Base-by-base conservation (phyloP, 495 filamentous ascomycete genomes). In the Aeminium ludgeri region DNA sequence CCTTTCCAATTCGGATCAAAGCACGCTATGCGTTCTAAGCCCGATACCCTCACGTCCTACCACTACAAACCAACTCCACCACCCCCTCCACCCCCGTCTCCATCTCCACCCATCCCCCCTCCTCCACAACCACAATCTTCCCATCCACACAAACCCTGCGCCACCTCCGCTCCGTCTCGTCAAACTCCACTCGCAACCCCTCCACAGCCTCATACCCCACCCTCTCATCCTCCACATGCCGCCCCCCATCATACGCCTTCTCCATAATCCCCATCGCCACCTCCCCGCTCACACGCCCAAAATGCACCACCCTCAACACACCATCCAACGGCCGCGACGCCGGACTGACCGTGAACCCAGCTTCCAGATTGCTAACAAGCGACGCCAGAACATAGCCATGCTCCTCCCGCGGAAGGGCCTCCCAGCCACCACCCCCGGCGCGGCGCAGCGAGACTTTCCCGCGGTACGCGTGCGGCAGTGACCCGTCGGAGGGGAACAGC, bases 61-160 rank as follows among this genome's bases (percentile, higher is more conserved):
- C n/a, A n/a, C n/a, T 34, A 16, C 31, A 34, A 30, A 48, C 38
- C 1, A 48, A 16, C 16, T 53, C 50, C 10, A 41, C 20, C 8
- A 43, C 40, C 19, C 29, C 36, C 18, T 40, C 50, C 34, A 40
- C 54, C 34, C 65, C 64, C 53, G 59, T 68, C 38, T 49, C 51
- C 13, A 91, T 64, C 37, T 74, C 69, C 59, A 89, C 71, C 72
- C 72, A 79, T 6, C 87, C 86, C 0, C 68, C 73, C 44, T 67
- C 49, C 33, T 75, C 74, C 13, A 93, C 55, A 40, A 66, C 68
- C 8, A 92, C 69, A 47, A 92, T 86, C 43, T 76, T 80, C 10
- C 87, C 87, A 61, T 96, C 87, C 17, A 96, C 63, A 53, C 86
- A 96, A 1, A 91, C 70, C 45, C 83, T 72, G 42, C 86, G 63